Percentiles rank a stretch among this genome's conserved stretches.
Conservation (phyloP, 257 asterid genomes). For the Solanum infundibuliforme region DNA sequence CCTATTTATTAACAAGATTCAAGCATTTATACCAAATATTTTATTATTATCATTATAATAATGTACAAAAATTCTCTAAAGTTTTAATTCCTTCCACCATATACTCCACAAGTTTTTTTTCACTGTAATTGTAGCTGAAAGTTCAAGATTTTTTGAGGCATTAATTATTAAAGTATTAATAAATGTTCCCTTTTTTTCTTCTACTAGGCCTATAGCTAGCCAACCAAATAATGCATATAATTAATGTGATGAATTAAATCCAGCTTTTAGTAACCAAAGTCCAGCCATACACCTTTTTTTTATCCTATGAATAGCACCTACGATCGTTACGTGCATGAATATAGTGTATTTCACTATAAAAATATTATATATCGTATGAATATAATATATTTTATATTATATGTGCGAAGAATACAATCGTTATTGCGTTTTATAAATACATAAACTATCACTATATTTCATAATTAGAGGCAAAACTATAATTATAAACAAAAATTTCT, state of each 20-base stretch:
- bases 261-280: slow-evolving; percentile 8
- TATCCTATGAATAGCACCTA: neutral
- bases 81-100: neutral
- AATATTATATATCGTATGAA: too few species aligned
- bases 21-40: neutral
- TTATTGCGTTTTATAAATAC: neutral
- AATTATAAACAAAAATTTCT: neutral
- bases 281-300: slow-evolving; percentile 7
- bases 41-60: neutral
- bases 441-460: neutral
- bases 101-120: neutral
- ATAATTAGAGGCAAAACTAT: neutral
- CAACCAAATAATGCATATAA: neutral
- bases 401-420: neutral
- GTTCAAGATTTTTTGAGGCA: neutral
- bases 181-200: neutral
- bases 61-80: neutral
- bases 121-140: neutral
- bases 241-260: slow-evolving; percentile 1
- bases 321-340: neutral
- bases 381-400: too few species aligned
- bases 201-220: neutral
- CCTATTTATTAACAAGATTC: neutral
- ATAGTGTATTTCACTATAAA: neutral
- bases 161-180: neutral